Evolutionary conservation across 1,139 yeast genomes (phyloP).

Genomic region (Scheffersomyces titani): DNA sequence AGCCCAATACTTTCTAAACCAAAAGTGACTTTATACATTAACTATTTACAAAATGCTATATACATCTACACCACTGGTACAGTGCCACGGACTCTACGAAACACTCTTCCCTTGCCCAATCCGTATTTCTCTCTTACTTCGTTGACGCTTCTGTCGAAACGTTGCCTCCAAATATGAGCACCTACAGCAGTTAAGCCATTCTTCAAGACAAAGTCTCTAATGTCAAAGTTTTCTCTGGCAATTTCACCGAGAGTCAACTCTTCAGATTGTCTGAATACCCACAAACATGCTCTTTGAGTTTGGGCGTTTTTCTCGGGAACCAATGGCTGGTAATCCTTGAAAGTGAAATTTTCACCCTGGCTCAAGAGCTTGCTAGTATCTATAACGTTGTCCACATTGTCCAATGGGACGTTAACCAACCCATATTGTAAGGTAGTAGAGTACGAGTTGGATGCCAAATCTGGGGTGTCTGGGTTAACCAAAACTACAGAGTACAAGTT

Average conservation of each 20-base stretch:
- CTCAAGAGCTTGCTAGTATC: slow-evolving; percentile 48
- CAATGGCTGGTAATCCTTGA: slow-evolving; percentile 76
- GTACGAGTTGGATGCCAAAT: slow-evolving; percentile 66
- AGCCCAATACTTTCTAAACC: neutral
- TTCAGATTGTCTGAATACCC: slow-evolving; percentile 80
- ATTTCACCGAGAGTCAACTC: slow-evolving; percentile 14
- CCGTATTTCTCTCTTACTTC: slow-evolving; percentile 71
- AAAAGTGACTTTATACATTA: neutral
- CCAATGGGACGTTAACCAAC: slow-evolving; percentile 64
- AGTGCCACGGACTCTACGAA: slow-evolving; percentile 51
- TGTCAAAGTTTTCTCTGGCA: slow-evolving; percentile 50
- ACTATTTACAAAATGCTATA: slow-evolving; percentile 7
- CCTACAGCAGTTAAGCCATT: slow-evolving; percentile 74
- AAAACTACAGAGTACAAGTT: slow-evolving; percentile 70
- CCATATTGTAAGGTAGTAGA: slow-evolving; percentile 80
- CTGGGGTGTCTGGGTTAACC: slow-evolving; percentile 93
- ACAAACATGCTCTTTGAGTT: slow-evolving; percentile 78
- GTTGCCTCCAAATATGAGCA: slow-evolving; percentile 89
- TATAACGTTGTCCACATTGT: slow-evolving; percentile 59
- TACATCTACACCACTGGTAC: slow-evolving; percentile 18
- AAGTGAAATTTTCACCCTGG: slow-evolving; percentile 40
- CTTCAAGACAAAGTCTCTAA: slow-evolving; percentile 62
- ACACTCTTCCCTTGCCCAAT: slow-evolving; percentile 73
- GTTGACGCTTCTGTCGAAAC: slow-evolving; percentile 76
- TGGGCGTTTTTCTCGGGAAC: slow-evolving; percentile 87